A percentile compares a stretch with the other conserved stretches of the same genome.
These are phyloP conservation scores for Caryopteris hybrid DNA, from an alignment of 305 asterid species.

Conservation along the genomic window DNA sequence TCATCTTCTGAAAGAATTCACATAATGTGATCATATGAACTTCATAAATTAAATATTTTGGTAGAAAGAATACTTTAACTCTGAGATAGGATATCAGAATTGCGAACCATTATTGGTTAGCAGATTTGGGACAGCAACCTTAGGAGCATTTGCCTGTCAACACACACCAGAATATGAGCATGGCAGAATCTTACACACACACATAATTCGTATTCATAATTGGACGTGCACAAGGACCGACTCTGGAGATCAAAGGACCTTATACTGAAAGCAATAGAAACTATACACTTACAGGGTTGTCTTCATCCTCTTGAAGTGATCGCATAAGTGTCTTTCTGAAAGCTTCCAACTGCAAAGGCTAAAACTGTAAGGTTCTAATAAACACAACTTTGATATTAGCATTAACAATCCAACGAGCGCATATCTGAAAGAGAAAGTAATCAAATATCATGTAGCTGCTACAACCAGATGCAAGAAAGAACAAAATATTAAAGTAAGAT, in stretches of 20 bases:
- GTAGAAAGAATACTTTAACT: not conserved
- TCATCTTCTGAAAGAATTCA: constrained; percentile 45
- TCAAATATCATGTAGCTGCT: not conserved
- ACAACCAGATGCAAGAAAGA: no score
- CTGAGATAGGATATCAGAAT: not conserved
- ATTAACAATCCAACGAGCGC: not conserved
- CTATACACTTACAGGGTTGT: constrained; percentile 48
- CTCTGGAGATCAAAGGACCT: not conserved
- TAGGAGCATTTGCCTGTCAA: constrained; percentile 48
- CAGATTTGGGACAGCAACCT: constrained; percentile 22
- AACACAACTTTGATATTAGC: not conserved
- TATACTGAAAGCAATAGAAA: not conserved
- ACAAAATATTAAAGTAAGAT: no score
- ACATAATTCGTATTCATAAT: not conserved
- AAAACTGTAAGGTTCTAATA: constrained; percentile 8
- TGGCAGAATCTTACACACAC: not conserved
- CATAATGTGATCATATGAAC: constrained; percentile 6
- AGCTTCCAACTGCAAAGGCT: constrained; percentile 69
- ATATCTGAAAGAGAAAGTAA: not conserved
- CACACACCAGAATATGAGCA: constrained; percentile 15
- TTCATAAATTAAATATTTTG: not conserved
- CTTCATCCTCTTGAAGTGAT: constrained; percentile 91
- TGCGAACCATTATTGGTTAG: constrained; percentile 38
- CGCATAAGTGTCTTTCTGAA: constrained; percentile 94
- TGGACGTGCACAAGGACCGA: not conserved